phyloP scores from a whole-genome alignment of 257 asterid species.

The Paulownia fortunei region DNA sequence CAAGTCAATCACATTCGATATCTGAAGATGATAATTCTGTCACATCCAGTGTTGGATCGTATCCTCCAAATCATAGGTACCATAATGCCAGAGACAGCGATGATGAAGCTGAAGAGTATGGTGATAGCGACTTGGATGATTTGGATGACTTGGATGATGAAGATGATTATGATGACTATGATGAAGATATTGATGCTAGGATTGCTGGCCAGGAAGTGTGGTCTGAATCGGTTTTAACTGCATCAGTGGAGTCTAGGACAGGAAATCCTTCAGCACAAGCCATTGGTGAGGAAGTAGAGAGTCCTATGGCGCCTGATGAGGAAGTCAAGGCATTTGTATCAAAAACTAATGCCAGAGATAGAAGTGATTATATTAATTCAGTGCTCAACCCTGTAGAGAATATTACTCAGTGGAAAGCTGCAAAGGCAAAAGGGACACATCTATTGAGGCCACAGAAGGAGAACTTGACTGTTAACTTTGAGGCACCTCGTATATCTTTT shows the following conservation, averaged over 20 bases:
- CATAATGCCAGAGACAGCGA: slow-evolving; percentile 88
- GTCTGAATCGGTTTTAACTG: slow-evolving; percentile 57
- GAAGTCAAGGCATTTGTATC: slow-evolving; percentile 37
- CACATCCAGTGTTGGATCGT: slow-evolving; percentile 69
- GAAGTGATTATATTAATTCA: slow-evolving; percentile 71
- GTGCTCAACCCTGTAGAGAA: slow-evolving; percentile 93
- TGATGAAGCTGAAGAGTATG: slow-evolving; percentile 73
- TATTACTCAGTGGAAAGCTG: slow-evolving; percentile 84
- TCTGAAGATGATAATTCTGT: slow-evolving; percentile 63
- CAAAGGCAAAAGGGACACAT: slow-evolving; percentile 55
- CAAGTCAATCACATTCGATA: slow-evolving; percentile 40
- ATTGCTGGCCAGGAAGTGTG: slow-evolving; percentile 50
- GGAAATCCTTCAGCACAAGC: slow-evolving; percentile 37
- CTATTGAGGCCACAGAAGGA: slow-evolving; percentile 69
- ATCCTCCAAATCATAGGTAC: slow-evolving; percentile 88
- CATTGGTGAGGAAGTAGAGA: slow-evolving; percentile 52
- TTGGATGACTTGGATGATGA: slow-evolving; percentile 50
- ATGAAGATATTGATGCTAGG: slow-evolving; percentile 45
- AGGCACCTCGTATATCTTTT: slow-evolving; percentile 48
- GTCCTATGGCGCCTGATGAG: slow-evolving; percentile 43
- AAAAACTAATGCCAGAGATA: slow-evolving; percentile 57
- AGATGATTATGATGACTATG: slow-evolving; percentile 47
- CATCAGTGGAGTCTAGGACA: slow-evolving; percentile 61
- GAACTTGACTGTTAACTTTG: slow-evolving; percentile 53
- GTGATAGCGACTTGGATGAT: slow-evolving; percentile 71